phyloP scores from a whole-genome alignment of 1,139 yeast genomes.

The Meyerozyma guilliermondii region DNA sequence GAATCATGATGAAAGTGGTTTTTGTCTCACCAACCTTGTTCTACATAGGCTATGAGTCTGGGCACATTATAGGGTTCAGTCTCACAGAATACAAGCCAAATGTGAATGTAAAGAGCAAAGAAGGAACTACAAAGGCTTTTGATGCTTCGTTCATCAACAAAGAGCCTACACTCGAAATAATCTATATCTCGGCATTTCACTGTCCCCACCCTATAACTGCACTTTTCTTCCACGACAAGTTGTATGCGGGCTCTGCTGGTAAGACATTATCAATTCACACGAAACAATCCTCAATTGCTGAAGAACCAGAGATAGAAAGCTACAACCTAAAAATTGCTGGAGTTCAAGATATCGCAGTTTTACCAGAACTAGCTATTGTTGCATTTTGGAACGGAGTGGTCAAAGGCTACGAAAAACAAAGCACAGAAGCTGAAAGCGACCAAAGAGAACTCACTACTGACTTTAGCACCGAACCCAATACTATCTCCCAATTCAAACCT shows the following conservation, averaged over 20 bases:
- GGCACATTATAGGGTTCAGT: constrained; percentile 37
- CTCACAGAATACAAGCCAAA: constrained; percentile 10
- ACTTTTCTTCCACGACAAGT: constrained; percentile 16
- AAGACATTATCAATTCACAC: constrained; percentile 27
- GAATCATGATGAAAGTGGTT: constrained; percentile 50
- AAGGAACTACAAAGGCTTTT: neutral
- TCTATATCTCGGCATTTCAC: constrained; percentile 26
- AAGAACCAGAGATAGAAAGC: constrained; percentile 3
- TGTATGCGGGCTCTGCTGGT: constrained; percentile 42
- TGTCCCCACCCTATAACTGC: constrained; percentile 50
- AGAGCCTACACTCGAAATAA: constrained; percentile 15
- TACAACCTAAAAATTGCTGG: constrained; percentile 18
- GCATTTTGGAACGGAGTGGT: constrained; percentile 42
- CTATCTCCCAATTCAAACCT: constrained; percentile 8
- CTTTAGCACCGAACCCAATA: no score
- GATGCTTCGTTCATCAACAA: constrained; percentile 16
- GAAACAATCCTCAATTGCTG: constrained; percentile 8
- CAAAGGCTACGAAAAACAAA: constrained; percentile 15
- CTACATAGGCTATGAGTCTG: constrained; percentile 55
- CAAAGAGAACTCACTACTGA: no score
- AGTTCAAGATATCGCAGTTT: constrained; percentile 10
- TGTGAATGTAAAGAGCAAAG: constrained; percentile 2
- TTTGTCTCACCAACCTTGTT: constrained; percentile 26
- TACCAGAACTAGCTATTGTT: constrained; percentile 11
- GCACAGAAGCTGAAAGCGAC: no score